These are phyloP conservation scores for Suhomyces yuchorum DNA, from an alignment of 1,139 yeast genomes.

Conservation along the genomic window DNA sequence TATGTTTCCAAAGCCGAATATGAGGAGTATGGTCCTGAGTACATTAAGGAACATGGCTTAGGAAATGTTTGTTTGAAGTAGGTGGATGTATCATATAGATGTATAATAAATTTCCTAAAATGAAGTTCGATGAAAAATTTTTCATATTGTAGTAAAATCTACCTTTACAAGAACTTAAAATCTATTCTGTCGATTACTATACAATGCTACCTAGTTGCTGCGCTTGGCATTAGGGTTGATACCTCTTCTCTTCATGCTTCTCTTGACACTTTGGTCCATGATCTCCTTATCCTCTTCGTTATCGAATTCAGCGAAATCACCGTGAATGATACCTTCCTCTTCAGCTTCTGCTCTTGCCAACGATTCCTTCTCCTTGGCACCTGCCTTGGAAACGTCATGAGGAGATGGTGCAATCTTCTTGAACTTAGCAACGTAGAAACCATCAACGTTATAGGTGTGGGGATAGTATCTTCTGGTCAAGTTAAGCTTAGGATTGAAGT, in stretches of 20 bases:
- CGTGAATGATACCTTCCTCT: constrained; percentile 80
- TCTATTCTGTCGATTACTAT: constrained; percentile 3
- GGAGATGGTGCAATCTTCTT: constrained; percentile 87
- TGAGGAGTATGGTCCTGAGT: constrained; percentile 86
- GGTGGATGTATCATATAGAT: constrained; percentile 11
- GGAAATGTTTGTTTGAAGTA: constrained; percentile 57
- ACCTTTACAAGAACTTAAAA: background rate
- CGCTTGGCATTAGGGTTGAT: constrained; percentile 57
- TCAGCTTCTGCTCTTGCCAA: constrained; percentile 77
- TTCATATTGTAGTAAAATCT: background rate
- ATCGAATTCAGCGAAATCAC: constrained; percentile 82
- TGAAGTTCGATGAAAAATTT: background rate
- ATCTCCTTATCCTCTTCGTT: constrained; percentile 73
- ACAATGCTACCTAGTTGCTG: constrained; percentile 6
- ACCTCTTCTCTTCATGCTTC: constrained; percentile 77
- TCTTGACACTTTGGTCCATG: constrained; percentile 73
- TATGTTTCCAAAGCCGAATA: constrained; percentile 72
- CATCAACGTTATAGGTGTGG: constrained; percentile 97
- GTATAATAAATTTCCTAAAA: constrained; percentile 11
- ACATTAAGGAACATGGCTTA: constrained; percentile 81
- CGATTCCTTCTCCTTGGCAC: constrained; percentile 84
- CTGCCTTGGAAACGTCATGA: constrained; percentile 80
- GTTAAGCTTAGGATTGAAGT: constrained; percentile 73
- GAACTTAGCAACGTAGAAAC: constrained; percentile 96
- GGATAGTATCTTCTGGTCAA: constrained; percentile 96